A percentile compares a stretch with the other conserved stretches of the same genome.
These are phyloP conservation scores for Emmonsiellopsis sp. DNA, from an alignment of 2,329 filamentous ascomycete species.

Conservation along the genomic window DNA sequence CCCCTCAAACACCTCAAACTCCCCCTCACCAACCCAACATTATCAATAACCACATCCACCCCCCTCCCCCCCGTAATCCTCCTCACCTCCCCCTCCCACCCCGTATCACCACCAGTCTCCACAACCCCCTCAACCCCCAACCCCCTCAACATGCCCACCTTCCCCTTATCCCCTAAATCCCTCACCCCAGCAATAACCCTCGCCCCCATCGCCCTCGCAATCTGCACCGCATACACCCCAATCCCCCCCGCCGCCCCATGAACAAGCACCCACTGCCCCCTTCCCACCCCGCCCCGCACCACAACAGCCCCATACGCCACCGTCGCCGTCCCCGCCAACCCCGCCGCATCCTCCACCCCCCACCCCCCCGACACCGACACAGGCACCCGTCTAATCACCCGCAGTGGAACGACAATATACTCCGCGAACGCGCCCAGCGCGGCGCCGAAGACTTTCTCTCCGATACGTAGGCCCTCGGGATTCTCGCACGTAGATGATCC, in stretches of 20 bases:
- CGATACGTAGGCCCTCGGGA: constrained; percentile 20
- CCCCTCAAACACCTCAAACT: constrained; percentile 44
- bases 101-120: constrained; percentile 5
- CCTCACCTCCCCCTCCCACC: constrained; percentile 47
- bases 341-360: constrained; percentile 43
- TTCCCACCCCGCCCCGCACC: constrained; percentile 27
- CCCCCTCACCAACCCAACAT: constrained; percentile 48
- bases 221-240: constrained; percentile 48
- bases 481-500: neutral
- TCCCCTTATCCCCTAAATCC: constrained; percentile 26
- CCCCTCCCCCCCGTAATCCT: constrained; percentile 40
- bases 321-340: constrained; percentile 44
- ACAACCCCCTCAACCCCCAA: constrained; percentile 8
- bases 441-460: constrained; percentile 48
- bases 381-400: constrained; percentile 38
- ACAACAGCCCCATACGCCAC: constrained; percentile 44
- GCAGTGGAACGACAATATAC: constrained; percentile 36
- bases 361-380: constrained; percentile 26
- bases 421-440: constrained; percentile 46
- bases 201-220: constrained; percentile 46
- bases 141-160: constrained; percentile 1
- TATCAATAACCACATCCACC: constrained; percentile 51
- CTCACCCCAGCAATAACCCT: constrained; percentile 47
- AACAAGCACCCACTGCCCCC: constrained; percentile 45
- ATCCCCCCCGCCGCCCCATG: constrained; percentile 49